phyloP scores from a whole-genome alignment of 2,329 filamentous ascomycete genomes.

The Acrodontium crateriforme region DNA sequence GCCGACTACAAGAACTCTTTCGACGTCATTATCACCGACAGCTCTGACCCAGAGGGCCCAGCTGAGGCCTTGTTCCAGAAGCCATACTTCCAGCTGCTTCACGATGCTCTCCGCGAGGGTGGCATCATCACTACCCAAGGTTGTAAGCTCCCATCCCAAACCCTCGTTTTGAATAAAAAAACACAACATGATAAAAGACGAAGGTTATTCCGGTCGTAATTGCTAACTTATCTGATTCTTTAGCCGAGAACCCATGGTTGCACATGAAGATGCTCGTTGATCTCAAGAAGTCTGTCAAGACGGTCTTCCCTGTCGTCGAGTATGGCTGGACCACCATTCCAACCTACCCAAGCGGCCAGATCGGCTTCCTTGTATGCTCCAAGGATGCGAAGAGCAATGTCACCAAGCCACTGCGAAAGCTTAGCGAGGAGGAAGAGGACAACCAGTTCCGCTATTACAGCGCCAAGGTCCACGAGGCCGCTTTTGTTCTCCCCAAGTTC shows the following conservation, averaged over 20 bases:
- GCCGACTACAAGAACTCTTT: conserved; percentile 93
- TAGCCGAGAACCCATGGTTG: conserved; percentile 99
- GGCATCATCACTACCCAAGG: conserved; percentile 99
- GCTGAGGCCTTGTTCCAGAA: conserved; percentile 97
- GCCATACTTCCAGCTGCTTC: conserved; percentile 91
- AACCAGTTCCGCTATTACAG: conserved; percentile 95
- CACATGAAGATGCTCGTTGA: conserved; percentile 86
- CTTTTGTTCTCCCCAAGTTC: conserved; percentile 87
- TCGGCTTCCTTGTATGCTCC: conserved; percentile 99
- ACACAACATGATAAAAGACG: conserved; percentile 1
- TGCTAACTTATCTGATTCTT: conserved; percentile 14
- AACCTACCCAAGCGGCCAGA: conserved; percentile 97
- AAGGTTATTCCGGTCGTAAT: background rate
- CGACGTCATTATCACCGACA: conserved; percentile 99
- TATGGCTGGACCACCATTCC: conserved; percentile 99
- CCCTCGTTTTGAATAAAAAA: no score
- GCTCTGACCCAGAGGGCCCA: conserved; percentile 90
- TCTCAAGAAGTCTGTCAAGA: conserved; percentile 92
- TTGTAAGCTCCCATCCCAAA: conserved; percentile 71
- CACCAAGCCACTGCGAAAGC: conserved; percentile 68
- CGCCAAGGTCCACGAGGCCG: conserved; percentile 86
- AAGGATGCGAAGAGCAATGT: conserved; percentile 81
- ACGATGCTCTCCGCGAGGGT: conserved; percentile 79
- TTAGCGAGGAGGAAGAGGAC: conserved; percentile 78
- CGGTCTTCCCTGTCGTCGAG: conserved; percentile 94